These are phyloP conservation scores for Margaritispora aquatica DNA, from an alignment of 495 filamentous ascomycete species.

Conservation along the genomic window DNA sequence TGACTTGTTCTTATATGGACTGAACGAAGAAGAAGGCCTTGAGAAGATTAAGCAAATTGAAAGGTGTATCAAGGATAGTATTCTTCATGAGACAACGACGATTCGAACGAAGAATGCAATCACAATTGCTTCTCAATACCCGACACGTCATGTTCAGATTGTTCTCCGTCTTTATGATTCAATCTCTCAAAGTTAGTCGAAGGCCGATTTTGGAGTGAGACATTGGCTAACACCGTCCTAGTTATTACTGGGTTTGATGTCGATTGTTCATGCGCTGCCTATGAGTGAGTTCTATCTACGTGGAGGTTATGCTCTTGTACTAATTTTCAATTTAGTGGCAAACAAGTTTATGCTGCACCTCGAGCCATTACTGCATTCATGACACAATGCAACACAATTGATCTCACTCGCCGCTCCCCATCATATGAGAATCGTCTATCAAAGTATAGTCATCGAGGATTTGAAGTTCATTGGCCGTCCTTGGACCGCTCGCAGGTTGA, in stretches of 20 bases:
- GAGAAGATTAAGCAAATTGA: conserved; percentile 82
- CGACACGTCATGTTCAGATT: conserved; percentile 75
- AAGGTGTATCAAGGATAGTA: conserved; percentile 56
- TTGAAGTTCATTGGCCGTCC: conserved; percentile 71
- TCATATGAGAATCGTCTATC: conserved; percentile 85
- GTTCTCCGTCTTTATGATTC: conserved; percentile 80
- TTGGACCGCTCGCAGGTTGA: conserved; percentile 69
- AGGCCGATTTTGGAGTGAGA: too few species aligned
- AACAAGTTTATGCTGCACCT: conserved; percentile 66
- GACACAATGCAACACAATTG: conserved; percentile 73
- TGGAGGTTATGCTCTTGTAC: too few species aligned
- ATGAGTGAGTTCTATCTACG: conserved; percentile 37
- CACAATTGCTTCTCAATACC: conserved; percentile 77
- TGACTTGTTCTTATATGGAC: conserved; percentile 75
- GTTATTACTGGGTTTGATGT: conserved; percentile 84
- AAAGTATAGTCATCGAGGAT: conserved; percentile 78
- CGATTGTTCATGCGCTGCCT: conserved; percentile 73
- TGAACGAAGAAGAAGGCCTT: conserved; percentile 64
- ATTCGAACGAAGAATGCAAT: conserved; percentile 78
- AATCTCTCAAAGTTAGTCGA: conserved; percentile 65
- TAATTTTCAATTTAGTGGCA: conserved; percentile 33
- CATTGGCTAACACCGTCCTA: neutral
- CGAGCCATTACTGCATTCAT: conserved; percentile 67
- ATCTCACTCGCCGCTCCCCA: conserved; percentile 70
- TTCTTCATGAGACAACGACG: conserved; percentile 69